phyloP scores from a whole-genome alignment of 129 eudicot species.

The Ambrosia artemisiifolia region DNA sequence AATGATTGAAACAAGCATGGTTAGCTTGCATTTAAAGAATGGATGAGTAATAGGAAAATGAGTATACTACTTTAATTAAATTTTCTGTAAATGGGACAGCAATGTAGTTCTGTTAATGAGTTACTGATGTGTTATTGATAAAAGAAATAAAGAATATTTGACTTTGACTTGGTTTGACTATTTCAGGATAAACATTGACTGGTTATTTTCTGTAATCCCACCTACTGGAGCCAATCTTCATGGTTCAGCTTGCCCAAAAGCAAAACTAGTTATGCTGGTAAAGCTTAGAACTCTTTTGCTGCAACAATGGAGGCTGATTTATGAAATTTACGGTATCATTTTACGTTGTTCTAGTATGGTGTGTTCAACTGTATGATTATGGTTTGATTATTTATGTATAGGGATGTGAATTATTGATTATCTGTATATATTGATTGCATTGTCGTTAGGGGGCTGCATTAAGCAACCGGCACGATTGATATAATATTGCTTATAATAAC shows the following conservation, averaged over 20 bases:
- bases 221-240: background rate
- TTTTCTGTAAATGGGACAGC: background rate
- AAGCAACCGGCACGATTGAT: background rate
- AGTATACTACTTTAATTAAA: background rate
- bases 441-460: background rate
- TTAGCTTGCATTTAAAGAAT: background rate
- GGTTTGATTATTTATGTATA: constrained; percentile 18
- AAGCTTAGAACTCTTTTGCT: constrained; percentile 18
- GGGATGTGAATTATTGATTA: constrained; percentile 12
- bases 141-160: background rate
- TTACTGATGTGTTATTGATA: background rate
- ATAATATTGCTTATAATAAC: background rate
- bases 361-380: constrained; percentile 13
- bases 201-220: background rate
- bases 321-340: constrained; percentile 10
- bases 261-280: constrained; percentile 20
- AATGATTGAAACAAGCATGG: background rate
- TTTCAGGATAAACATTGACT: background rate
- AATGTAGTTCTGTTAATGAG: background rate
- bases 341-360: constrained; percentile 16
- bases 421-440: constrained; percentile 34
- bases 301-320: constrained; percentile 27
- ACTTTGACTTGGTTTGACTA: constrained; percentile 1
- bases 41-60: background rate
- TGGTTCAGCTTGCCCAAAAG: background rate